Evolutionary conservation across 306 rosid species (phyloP), one percentile per base, ranked within the genome.

Genomic region (Parietaria judaica): DNA sequence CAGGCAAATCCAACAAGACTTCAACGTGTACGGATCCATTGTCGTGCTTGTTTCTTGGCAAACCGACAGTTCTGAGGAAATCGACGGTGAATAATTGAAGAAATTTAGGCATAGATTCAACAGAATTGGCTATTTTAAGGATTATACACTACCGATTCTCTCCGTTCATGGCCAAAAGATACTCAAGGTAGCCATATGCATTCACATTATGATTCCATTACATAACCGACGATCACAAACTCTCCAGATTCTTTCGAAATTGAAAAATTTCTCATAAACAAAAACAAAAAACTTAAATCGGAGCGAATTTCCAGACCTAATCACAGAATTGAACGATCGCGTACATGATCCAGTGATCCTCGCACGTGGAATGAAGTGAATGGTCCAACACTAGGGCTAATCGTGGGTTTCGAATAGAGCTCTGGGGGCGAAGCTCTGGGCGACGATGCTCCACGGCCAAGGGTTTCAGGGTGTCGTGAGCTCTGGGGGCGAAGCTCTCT

Each of bases 1-100:
- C 78, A 6, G 98, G 96, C 81, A 92, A 80, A 79, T 92, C 96
- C 61, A 70, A 69, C 65, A 86, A 0, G 96, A 86, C 85, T 86
- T 92, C 76, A 92, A 71, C 11, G 96, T 70, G 76, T 82, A 86
- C 3, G 85, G 73, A 70, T 92, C 96, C 96, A 92, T 88, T 11
- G 52, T 57, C 50, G 15, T 49, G 39, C 58, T 63, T 8, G 47
- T 70, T 36, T 36, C 73, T 68, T 62, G 58, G 57, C 31, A 2
- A 23, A 23, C 31, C 31, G 31, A 17, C 47, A 51, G 65, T 23
- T 23, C 72, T 9, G 65, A 74, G 56, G 70, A 41, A 65, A 74
- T 43, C 44, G 51, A 59, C 52, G 11, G 62, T 17, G 8, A 51
- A 51, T 1, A 13, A 11, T 17, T 9, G 38, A 16, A 36, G 6